Percentiles rank a stretch among this genome's conserved stretches.
phyloP scores from a whole-genome alignment of 2,329 filamentous ascomycete species.

The Cladosporium velox region DNA sequence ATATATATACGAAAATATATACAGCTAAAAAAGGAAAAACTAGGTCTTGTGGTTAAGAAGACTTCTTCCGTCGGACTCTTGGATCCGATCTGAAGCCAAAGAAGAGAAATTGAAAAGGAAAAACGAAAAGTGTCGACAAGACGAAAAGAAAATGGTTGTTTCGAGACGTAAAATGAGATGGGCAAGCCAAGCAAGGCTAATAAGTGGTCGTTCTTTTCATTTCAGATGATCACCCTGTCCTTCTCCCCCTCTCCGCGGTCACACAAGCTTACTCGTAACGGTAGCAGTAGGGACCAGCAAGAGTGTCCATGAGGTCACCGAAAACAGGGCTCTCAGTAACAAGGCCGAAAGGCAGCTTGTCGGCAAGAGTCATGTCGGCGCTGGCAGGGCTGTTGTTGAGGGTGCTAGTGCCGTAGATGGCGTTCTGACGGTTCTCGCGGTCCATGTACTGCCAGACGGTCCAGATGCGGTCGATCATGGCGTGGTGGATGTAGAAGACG shows the following conservation, averaged over 20 bases:
- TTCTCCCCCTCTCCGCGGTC: neutral
- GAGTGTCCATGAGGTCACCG: constrained; percentile 36
- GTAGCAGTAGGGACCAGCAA: constrained; percentile 37
- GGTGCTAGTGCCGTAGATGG: constrained; percentile 48
- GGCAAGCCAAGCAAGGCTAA: neutral
- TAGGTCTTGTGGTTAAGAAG: neutral
- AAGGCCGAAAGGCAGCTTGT: constrained; percentile 40
- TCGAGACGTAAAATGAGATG: neutral
- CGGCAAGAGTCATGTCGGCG: constrained; percentile 49
- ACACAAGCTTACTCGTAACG: constrained; percentile 31
- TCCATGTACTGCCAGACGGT: constrained; percentile 55
- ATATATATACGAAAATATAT: neutral
- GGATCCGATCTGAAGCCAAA: neutral
- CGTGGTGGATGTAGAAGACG: constrained; percentile 53
- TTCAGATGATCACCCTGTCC: neutral
- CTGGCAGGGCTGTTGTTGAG: constrained; percentile 48
- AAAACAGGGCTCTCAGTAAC: constrained; percentile 31
- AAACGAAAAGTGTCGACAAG: neutral
- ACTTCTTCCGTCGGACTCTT: neutral
- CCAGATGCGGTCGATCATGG: constrained; percentile 50
- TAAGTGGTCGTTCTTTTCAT: neutral
- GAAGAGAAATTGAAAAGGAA: neutral
- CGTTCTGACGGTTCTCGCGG: constrained; percentile 40
- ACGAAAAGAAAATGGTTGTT: neutral
- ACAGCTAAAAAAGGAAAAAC: neutral